phyloP scores from a whole-genome alignment of 2,329 filamentous ascomycete species.

The Clonostachys rosea region DNA sequence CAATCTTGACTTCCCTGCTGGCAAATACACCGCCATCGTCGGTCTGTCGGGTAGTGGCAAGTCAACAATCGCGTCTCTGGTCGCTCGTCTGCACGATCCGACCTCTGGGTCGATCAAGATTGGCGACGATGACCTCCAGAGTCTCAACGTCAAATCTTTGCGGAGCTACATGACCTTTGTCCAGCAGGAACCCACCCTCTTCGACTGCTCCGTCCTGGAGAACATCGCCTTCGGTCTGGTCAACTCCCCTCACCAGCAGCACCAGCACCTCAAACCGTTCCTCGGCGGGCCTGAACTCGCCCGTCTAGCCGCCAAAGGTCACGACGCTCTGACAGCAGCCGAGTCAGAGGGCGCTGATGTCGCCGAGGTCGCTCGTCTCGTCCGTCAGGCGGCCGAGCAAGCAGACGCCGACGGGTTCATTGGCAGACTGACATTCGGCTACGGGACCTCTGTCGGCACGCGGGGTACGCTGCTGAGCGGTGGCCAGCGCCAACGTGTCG shows the following conservation, averaged over 20 bases:
- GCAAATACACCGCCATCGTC: conserved; percentile 50
- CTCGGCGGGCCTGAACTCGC: conserved; percentile 44
- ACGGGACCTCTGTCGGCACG: conserved; percentile 48
- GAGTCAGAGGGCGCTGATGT: conserved; percentile 34
- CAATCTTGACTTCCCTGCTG: conserved; percentile 38
- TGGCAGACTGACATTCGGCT: conserved; percentile 45
- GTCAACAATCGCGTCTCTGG: conserved; percentile 48
- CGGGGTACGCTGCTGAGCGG: conserved; percentile 51
- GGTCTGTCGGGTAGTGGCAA: conserved; percentile 55
- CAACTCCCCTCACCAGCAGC: conserved; percentile 32
- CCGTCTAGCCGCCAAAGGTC: conserved; percentile 46
- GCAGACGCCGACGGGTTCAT: conserved; percentile 58
- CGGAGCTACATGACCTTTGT: conserved; percentile 36
- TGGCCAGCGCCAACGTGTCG: conserved; percentile 56
- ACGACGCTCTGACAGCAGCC: conserved; percentile 38
- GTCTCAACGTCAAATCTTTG: conserved; percentile 38
- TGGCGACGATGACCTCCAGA: conserved; percentile 38
- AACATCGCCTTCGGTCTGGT: conserved; percentile 47
- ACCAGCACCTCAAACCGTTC: conserved; percentile 31
- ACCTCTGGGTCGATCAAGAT: conserved; percentile 38
- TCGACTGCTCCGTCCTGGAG: conserved; percentile 40
- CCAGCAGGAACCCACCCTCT: conserved; percentile 37
- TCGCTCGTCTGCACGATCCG: conserved; percentile 55
- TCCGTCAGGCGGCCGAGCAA: conserved; percentile 45
- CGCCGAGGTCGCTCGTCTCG: conserved; percentile 43